phyloP scores from a whole-genome alignment of 441 rosid genomes.

The Codiaeum variegatum region DNA sequence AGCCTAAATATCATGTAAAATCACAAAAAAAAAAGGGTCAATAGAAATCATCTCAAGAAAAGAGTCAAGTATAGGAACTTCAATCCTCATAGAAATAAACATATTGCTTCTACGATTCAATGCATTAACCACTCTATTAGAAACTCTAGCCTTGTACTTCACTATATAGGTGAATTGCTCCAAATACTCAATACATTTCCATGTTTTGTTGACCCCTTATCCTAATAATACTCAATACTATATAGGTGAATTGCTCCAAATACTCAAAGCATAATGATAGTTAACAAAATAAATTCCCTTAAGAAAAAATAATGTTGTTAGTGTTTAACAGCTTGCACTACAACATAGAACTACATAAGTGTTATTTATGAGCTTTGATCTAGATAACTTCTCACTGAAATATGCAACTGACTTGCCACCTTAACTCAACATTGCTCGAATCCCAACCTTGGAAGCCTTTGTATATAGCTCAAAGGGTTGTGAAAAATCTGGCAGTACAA shows the following conservation, averaged over 20 bases:
- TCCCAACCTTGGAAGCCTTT: too few relatives aligned
- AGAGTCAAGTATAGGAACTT: background rate
- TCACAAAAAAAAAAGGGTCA: background rate
- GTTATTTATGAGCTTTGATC: background rate
- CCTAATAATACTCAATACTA: too few relatives aligned
- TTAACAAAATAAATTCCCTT: background rate
- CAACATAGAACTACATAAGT: background rate
- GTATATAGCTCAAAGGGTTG: too few relatives aligned
- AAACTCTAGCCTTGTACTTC: background rate
- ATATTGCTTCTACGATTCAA: background rate
- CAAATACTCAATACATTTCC: background rate
- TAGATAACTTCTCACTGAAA: too few relatives aligned
- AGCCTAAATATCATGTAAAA: background rate
- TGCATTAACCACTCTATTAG: background rate
- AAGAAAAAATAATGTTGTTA: background rate
- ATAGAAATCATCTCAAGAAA: background rate
- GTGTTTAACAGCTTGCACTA: background rate
- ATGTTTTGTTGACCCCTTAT: background rate
- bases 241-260: too few relatives aligned
- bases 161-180: background rate
- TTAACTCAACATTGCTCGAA: too few relatives aligned
- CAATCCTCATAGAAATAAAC: too few relatives aligned
- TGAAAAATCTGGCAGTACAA: too few relatives aligned
- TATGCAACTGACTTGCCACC: too few relatives aligned
- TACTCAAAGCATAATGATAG: background rate